A percentile compares a stretch with the other conserved stretches of the same genome.
Conservation (phyloP, 2,329 filamentous ascomycete genomes). For the Alternaria atra region DNA sequence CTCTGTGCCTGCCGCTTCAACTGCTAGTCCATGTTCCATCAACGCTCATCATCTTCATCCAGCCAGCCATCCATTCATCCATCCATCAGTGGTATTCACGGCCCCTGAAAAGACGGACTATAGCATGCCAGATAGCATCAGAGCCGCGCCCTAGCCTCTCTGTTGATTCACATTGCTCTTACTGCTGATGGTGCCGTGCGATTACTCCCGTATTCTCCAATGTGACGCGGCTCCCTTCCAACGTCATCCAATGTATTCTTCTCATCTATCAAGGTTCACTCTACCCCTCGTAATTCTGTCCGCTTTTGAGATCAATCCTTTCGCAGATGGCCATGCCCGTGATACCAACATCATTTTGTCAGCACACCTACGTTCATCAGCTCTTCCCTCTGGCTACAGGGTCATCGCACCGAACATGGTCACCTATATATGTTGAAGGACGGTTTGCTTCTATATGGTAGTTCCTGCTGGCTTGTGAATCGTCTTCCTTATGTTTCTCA, state of each 20-base stretch:
- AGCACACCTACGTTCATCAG: no score
- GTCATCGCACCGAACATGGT: neutral
- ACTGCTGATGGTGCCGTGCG: neutral
- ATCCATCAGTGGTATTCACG: accelerated
- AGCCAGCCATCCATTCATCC: no score
- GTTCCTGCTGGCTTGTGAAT: neutral
- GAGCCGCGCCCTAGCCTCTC: neutral
- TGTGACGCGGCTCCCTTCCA: no score
- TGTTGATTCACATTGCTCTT: neutral
- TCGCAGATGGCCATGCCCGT: neutral
- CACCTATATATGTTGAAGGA: neutral
- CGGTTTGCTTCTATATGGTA: neutral
- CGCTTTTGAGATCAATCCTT: no score
- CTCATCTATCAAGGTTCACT: neutral
- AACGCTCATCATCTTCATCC: neutral
- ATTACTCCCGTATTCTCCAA: no score
- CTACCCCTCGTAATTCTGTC: no score
- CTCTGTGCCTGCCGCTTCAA: neutral
- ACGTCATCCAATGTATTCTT: neutral
- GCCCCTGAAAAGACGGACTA: neutral
- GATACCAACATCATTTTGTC: neutral
- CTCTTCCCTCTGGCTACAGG: no score
- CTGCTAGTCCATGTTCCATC: neutral
- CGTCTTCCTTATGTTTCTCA: neutral
- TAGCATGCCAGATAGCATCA: neutral